Percentiles rank a stretch among this genome's conserved stretches.
phyloP scores from a whole-genome alignment of 345 rosid genomes.

The Eutrema heterophyllum region DNA sequence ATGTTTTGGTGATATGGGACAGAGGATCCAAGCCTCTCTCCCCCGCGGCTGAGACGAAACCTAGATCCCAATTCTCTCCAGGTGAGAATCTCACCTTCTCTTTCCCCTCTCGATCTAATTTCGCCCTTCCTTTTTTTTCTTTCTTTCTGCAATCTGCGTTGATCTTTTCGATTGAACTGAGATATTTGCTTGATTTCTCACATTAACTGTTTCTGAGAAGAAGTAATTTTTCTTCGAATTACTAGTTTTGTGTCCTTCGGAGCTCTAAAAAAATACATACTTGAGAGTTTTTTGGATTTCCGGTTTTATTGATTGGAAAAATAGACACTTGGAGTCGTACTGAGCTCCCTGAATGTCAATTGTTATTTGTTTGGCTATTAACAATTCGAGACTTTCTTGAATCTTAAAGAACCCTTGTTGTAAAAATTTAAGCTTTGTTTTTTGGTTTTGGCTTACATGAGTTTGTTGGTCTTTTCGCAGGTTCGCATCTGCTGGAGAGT shows the following conservation, averaged over 20 bases:
- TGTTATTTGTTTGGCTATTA: background rate
- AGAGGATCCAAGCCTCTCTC: slow-evolving; percentile 4
- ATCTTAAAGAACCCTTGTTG: background rate
- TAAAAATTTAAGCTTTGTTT: background rate
- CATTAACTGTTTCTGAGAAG: no score
- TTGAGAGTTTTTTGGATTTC: no score
- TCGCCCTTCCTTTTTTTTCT: background rate
- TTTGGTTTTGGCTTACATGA: background rate
- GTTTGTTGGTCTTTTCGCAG: slow-evolving; percentile 8
- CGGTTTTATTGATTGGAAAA: background rate
- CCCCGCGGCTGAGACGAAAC: background rate
- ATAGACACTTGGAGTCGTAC: background rate
- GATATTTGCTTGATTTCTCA: background rate
- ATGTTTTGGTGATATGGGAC: background rate
- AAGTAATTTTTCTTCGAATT: no score
- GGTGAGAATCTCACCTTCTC: slow-evolving; percentile 8
- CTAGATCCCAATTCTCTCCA: slow-evolving; percentile 12
- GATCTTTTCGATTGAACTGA: background rate
- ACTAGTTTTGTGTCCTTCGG: no score
- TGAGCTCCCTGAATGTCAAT: background rate
- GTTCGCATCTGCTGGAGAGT: background rate
- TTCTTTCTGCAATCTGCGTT: background rate
- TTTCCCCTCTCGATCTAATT: background rate
- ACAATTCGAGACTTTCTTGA: background rate
- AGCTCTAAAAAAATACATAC: no score